Conservation (phyloP, 345 rosid genomes). For the Eucalyptus melliodora region DNA sequence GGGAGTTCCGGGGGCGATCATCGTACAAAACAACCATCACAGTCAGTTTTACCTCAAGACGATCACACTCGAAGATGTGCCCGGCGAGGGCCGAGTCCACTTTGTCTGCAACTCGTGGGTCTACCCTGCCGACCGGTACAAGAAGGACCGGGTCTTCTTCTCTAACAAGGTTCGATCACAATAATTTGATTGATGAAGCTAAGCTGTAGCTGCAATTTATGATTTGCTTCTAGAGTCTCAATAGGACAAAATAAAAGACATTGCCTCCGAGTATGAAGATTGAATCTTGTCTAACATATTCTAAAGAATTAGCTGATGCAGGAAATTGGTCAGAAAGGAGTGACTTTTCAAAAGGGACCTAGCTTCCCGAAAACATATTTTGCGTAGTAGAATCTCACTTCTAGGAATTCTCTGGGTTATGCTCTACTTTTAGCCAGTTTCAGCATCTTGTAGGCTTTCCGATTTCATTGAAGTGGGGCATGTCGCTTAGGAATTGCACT, state of each 20-base stretch:
- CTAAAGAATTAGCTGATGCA: neutral
- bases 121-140: constrained; percentile 15
- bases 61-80: constrained; percentile 22
- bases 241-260: neutral
- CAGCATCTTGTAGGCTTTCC: neutral
- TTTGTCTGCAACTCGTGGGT: constrained; percentile 46
- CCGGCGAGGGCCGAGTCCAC: constrained; percentile 21
- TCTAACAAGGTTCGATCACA: neutral
- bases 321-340: neutral
- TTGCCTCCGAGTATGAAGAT: neutral
- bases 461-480: neutral
- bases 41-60: constrained; percentile 27
- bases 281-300: neutral
- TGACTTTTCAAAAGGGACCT: neutral
- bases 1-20: constrained; percentile 23
- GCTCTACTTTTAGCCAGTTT: neutral
- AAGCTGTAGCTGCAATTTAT: neutral
- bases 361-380: neutral
- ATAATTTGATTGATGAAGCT: neutral
- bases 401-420: neutral
- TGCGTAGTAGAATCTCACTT: neutral
- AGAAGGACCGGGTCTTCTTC: constrained; percentile 5
- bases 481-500: neutral
- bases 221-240: neutral
- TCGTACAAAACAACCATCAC: constrained; percentile 20